Evolutionary conservation across 73 alveolate genomes (phyloP).

Genomic region (Paramecium bursaria): DNA sequence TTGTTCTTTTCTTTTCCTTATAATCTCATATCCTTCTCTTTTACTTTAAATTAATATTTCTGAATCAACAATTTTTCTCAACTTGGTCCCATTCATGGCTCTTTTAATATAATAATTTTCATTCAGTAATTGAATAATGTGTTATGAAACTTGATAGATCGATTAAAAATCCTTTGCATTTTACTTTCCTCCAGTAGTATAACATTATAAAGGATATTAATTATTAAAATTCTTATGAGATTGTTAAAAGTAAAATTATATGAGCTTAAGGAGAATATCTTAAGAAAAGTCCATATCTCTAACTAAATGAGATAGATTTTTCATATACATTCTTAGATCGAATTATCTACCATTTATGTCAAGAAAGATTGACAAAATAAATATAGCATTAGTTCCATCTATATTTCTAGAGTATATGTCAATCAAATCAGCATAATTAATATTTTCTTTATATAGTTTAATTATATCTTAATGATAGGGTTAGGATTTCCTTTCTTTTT

Average conservation of each 20-base stretch:
- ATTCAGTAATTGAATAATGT: not conserved
- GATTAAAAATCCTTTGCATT: too few relatives aligned
- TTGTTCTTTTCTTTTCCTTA: too few relatives aligned
- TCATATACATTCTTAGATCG: constrained; percentile 16
- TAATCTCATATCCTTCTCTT: too few relatives aligned
- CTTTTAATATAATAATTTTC: too few relatives aligned
- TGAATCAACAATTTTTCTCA: not conserved
- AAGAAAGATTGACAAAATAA: not conserved
- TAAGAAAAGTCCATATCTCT: constrained; percentile 14
- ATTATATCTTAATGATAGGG: constrained; percentile 22
- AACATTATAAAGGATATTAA: too few relatives aligned
- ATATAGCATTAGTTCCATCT: constrained; percentile 55
- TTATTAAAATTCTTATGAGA: not conserved
- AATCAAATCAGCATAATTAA: not conserved
- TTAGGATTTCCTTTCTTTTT: not conserved
- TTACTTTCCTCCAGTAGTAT: not conserved
- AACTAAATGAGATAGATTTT: constrained; percentile 18
- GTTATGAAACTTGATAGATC: not conserved
- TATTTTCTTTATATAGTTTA: constrained; percentile 28
- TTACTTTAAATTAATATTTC: too few relatives aligned
- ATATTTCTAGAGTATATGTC: constrained; percentile 41
- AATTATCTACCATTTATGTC: not conserved
- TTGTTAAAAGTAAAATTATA: not conserved
- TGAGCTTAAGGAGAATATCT: not conserved
- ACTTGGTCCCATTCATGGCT: not conserved